phyloP scores from a whole-genome alignment of 768 basidiomycete species.

The Mycena chlorophos region DNA sequence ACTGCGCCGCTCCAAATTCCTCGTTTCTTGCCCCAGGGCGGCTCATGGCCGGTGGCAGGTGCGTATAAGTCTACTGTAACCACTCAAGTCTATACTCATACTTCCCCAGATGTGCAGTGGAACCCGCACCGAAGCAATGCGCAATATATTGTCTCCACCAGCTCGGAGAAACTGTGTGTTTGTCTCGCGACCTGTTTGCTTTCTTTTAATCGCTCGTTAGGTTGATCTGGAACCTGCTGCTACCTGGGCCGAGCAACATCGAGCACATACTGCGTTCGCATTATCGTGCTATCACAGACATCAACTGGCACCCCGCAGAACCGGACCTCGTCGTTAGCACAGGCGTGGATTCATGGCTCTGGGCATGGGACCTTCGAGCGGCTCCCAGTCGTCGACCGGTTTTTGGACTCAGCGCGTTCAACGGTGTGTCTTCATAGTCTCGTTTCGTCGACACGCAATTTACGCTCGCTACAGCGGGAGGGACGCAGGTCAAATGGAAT shows the following conservation, averaged over 20 bases:
- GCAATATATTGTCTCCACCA: constrained; percentile 85
- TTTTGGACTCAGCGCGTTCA: constrained; percentile 68
- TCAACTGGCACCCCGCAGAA: constrained; percentile 93
- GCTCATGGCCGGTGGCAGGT: constrained; percentile 96
- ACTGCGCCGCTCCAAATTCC: constrained; percentile 85
- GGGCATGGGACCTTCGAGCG: constrained; percentile 87
- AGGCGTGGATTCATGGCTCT: constrained; percentile 91
- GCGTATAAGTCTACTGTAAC: too few species aligned
- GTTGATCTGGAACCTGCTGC: constrained; percentile 91
- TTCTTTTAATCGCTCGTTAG: constrained; percentile 33
- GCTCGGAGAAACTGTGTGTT: constrained; percentile 80
- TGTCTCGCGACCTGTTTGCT: not conserved
- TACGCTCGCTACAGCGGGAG: constrained; percentile 54
- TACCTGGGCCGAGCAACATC: constrained; percentile 43
- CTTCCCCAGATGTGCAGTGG: constrained; percentile 91
- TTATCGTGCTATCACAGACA: constrained; percentile 94
- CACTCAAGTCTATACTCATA: too few species aligned
- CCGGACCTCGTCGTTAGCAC: constrained; percentile 86
- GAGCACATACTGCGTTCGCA: constrained; percentile 85
- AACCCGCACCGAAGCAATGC: constrained; percentile 77
- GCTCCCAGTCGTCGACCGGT: constrained; percentile 62
- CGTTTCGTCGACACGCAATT: not conserved
- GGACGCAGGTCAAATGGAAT: constrained; percentile 98
- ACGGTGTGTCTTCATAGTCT: constrained; percentile 37
- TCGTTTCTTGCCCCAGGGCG: constrained; percentile 92